These are phyloP conservation scores for Nelumbo lutea DNA, from an alignment of 164 flowering plant species.

Conservation along the genomic window DNA sequence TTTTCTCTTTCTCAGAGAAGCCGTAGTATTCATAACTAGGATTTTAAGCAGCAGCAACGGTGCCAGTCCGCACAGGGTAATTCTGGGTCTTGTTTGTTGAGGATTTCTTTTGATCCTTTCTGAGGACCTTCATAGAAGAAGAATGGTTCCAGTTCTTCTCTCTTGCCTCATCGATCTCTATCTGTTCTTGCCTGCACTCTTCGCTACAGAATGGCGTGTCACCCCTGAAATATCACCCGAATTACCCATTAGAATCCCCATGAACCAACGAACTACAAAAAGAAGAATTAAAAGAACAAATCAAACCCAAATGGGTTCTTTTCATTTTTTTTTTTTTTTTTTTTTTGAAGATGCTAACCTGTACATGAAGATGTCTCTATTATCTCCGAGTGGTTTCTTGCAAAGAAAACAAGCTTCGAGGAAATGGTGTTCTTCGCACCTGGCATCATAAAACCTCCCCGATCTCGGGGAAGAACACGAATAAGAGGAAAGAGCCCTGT, in stretches of 20 bases:
- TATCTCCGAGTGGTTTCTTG: constrained; percentile 30
- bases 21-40: too few species aligned
- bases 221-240: constrained; percentile 32
- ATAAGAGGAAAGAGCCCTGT: not conserved
- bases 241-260: not conserved
- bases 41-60: constrained; percentile 25
- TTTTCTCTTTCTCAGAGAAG: too few species aligned
- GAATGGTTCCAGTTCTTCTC: constrained; percentile 36
- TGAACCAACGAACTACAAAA: not conserved
- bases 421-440: constrained; percentile 32
- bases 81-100: constrained; percentile 5
- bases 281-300: not conserved
- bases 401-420: constrained; percentile 49
- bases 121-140: constrained; percentile 10
- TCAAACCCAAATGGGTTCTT: not conserved
- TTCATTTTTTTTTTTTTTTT: too few species aligned
- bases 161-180: constrained; percentile 42
- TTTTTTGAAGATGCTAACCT: constrained; percentile 20
- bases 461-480: not conserved
- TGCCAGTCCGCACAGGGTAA: constrained; percentile 20
- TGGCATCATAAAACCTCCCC: constrained; percentile 5
- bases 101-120: constrained; percentile 3
- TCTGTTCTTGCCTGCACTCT: constrained; percentile 61
- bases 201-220: constrained; percentile 57
- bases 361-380: constrained; percentile 62